Base-by-base conservation (phyloP, 805 yeast species). In the Nakazawaea holstii region DNA sequence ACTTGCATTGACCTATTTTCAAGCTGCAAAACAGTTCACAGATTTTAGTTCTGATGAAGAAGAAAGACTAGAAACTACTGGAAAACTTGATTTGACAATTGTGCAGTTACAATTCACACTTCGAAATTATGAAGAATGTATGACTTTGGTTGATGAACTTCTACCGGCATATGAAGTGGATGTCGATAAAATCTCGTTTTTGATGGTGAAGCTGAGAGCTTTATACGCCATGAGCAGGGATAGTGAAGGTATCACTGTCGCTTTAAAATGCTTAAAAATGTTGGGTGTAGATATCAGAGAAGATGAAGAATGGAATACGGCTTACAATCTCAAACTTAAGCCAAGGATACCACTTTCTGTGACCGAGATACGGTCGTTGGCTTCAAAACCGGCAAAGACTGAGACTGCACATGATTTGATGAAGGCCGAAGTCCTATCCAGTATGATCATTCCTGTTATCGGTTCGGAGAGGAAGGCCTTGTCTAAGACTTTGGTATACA, bases 1-100 rank as follows among this genome's bases (percentile, higher is more conserved):
- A 27, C 56, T 68, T 37, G 72, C 80, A 0, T 59, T 73, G 30
- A 51, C 56, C n/a, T 73, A 66, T 49, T 70, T 74, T 39, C 58
- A 60, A 17, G 60, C 65, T 1, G 70, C 78, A 0, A 57, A 59
- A 35, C 49, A 50, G 4, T 60, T 69, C 37, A 56, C 66, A 4
- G 50, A 48, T 8, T 38, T 52, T 17, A 33, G 30, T 6, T 26
- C 17, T 26, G 40, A 41, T 29, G 36, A 27, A 8, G 41, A 40
- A 5, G 39, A 45, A 3, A 65, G 60, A 28, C 31, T 49, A n/a
- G 54, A 53, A n/a, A 49, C 52, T 5, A 53, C 52, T 33, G 53
- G 65, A 40, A 59, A 59, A 40, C 49, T 59, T 14, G 54, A 59
- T 8, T 50, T 68, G 46, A 60, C 72, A 1, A 58, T 67, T 17